Conservation (phyloP, 129 eudicot species). For the Arctium minus region DNA sequence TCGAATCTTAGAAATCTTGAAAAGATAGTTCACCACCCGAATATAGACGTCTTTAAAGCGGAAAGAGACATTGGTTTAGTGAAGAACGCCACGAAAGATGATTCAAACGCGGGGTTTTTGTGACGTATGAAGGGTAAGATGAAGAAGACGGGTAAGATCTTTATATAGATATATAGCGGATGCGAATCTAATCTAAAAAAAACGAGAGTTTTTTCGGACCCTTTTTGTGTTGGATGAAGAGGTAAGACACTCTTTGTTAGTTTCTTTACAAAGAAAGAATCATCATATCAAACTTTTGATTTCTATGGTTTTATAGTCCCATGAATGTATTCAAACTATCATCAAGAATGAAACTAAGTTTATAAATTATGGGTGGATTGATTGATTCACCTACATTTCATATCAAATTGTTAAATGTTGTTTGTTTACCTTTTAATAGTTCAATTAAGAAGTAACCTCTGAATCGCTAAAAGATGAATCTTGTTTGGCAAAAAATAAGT, state of each 20-base stretch:
- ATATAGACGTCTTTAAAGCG: constrained; percentile 20
- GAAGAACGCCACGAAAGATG: constrained; percentile 24
- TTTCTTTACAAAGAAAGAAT: constrained; percentile 17
- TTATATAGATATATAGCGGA: constrained; percentile 12
- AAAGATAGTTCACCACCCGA: constrained; percentile 22
- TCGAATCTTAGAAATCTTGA: constrained; percentile 21
- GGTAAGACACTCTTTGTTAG: neutral
- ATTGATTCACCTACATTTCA: neutral
- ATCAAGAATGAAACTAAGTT: neutral
- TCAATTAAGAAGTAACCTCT: no score
- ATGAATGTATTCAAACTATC: neutral
- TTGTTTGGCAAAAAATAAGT: no score
- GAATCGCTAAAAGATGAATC: no score
- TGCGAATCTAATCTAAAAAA: neutral
- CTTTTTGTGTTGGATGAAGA: neutral
- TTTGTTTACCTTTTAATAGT: no score
- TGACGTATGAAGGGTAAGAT: constrained; percentile 14
- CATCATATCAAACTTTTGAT: neutral
- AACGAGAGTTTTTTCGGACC: neutral
- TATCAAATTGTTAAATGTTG: no score
- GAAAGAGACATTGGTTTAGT: constrained; percentile 37
- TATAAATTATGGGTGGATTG: neutral
- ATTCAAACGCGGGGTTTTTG: neutral
- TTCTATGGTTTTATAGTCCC: neutral
- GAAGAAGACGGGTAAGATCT: neutral